phyloP scores from a whole-genome alignment of 1,284 basidiomycete species.

The Ustilago esculenta region DNA sequence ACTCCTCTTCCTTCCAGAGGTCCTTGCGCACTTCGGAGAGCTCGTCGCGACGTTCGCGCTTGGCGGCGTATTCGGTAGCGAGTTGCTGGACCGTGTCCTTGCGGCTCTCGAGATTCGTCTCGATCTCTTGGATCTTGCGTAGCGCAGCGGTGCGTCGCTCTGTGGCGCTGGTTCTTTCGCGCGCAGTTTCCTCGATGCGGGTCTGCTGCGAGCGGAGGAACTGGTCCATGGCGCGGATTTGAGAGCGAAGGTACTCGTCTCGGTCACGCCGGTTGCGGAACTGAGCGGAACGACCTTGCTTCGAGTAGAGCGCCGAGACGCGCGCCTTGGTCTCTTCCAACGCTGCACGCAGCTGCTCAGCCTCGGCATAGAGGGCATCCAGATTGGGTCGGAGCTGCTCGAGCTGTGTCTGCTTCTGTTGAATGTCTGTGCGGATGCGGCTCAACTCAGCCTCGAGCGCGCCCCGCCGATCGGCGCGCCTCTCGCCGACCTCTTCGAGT shows the following conservation, averaged over 20 bases:
- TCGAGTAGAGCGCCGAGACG: slow-evolving; percentile 57
- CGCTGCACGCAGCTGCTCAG: slow-evolving; percentile 74
- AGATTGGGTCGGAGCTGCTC: slow-evolving; percentile 75
- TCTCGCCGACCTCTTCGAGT: slow-evolving; percentile 71
- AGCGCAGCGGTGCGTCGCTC: slow-evolving; percentile 57
- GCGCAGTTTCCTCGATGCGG: slow-evolving; percentile 38
- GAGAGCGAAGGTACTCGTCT: slow-evolving; percentile 54
- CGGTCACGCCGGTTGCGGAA: slow-evolving; percentile 58
- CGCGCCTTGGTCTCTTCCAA: slow-evolving; percentile 57
- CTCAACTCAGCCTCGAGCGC: slow-evolving; percentile 75
- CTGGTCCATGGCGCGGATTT: slow-evolving; percentile 51
- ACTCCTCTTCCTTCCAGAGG: slow-evolving; percentile 78
- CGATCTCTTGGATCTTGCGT: slow-evolving; percentile 77
- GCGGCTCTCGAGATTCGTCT: slow-evolving; percentile 75
- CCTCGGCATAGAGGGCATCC: slow-evolving; percentile 73
- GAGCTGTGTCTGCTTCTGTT: slow-evolving; percentile 41
- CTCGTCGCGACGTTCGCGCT: slow-evolving; percentile 65
- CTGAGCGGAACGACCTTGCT: slow-evolving; percentile 60
- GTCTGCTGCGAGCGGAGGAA: slow-evolving; percentile 39
- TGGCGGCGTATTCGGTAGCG: slow-evolving; percentile 44
- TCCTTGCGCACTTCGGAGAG: slow-evolving; percentile 66
- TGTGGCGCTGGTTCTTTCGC: slow-evolving; percentile 31
- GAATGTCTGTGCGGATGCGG: slow-evolving; percentile 40
- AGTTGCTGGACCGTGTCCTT: slow-evolving; percentile 46
- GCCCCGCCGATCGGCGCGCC: slow-evolving; percentile 66